Base-by-base conservation (phyloP, 1,284 basidiomycete genomes). In the Tranzscheliella williamsii region DNA sequence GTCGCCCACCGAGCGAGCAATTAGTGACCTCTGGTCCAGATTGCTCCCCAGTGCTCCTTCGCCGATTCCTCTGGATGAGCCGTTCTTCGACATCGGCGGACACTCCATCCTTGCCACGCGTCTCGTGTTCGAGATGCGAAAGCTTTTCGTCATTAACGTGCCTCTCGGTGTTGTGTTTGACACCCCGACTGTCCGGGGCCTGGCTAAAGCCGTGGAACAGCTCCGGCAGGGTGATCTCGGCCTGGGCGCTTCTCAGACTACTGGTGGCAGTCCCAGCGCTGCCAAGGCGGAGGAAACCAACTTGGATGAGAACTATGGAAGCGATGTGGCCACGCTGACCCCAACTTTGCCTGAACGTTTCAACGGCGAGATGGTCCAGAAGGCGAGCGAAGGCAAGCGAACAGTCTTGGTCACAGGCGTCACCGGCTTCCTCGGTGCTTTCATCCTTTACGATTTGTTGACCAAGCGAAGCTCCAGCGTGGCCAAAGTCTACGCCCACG, bases 81-180 rank as follows among this genome's bases (percentile, higher is more conserved):
- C 85, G 79, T 99, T 99, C 84, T 98, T 97, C 80, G 95, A 99
- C 79, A 84, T 98, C 23, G 95, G 95, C 29, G 95, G 95, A 2
- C 95, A 99, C 80, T 98, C 95, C 12, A 97, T 99, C 72, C 85
- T 98, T 20, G 95, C 94, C 0, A 99, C 94, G 4, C 86, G 94
- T 23, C 85, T 98, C 56, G 91, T 98, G 66, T 98, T 99, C 76
- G 91, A 96, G 79, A 87, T 99, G 54, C 87, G 95, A 76, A 96
- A 94, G 81, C 81, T 84, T 0, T 94, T 98, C 75, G 87, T 94
- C 12, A 84, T 96, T 32, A 87, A 93, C 53, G 91, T 91, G 3
- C 94, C 95, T 0, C 82, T 99, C 16, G 91, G 92, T 8, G 82
- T 97, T 35, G 87, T 98, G 23, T 99, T 97, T 78, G 90, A 94